phyloP scores from a whole-genome alignment of 257 asterid species.

The Schizonepeta tenuifolia region DNA sequence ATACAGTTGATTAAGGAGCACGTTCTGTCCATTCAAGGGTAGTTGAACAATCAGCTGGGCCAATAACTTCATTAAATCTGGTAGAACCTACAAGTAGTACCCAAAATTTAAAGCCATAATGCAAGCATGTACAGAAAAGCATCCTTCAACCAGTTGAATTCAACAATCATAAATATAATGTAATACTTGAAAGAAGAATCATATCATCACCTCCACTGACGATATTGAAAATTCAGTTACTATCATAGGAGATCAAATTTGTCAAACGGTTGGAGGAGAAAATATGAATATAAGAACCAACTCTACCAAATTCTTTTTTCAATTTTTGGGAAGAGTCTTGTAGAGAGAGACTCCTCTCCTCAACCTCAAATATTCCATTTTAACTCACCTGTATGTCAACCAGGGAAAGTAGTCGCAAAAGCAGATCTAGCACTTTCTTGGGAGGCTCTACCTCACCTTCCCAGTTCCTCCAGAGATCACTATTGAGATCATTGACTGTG shows the following conservation, averaged over 20 bases:
- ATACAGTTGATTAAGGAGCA: slow-evolving; percentile 65
- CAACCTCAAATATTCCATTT: neutral
- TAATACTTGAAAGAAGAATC: slow-evolving; percentile 3
- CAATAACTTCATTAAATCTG: slow-evolving; percentile 69
- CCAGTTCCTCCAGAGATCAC: slow-evolving; percentile 62
- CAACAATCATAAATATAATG: neutral
- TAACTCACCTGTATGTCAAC: slow-evolving; percentile 77
- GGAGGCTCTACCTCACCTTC: slow-evolving; percentile 71
- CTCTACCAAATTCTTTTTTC: neutral
- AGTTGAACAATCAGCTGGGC: slow-evolving; percentile 63
- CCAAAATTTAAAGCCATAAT: neutral
- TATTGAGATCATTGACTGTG: slow-evolving; percentile 38
- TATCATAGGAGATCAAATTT: neutral
- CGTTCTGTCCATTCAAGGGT: slow-evolving; percentile 57
- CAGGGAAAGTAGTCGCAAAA: slow-evolving; percentile 67
- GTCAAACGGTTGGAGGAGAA: neutral
- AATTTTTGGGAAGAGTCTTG: neutral
- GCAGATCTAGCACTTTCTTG: slow-evolving; percentile 78
- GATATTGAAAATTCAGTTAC: slow-evolving; percentile 10
- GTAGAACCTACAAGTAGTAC: slow-evolving; percentile 60
- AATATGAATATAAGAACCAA: slow-evolving; percentile 17
- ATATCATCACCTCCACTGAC: neutral
- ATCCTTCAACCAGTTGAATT: slow-evolving; percentile 16
- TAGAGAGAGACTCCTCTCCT: neutral
- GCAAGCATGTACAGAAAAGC: neutral